Evolutionary conservation across 768 basidiomycete genomes (phyloP).

Genomic region (Mycena filopes): DNA sequence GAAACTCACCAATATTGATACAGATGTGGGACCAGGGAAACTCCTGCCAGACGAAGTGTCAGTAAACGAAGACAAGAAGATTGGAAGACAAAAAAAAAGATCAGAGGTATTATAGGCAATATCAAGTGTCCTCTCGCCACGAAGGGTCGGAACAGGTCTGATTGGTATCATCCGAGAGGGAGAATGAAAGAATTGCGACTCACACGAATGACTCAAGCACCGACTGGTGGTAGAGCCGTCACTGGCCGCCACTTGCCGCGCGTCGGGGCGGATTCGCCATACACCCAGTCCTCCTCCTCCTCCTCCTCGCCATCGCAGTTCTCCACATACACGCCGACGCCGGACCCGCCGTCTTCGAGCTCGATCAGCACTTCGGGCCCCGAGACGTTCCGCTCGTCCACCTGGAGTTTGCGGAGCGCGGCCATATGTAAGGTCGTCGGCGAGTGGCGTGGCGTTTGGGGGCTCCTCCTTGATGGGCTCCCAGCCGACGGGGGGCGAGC

Average conservation of each 20-base stretch:
- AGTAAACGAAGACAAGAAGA: slow-evolving; percentile 1
- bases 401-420: slow-evolving; percentile 54
- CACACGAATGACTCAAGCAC: slow-evolving; percentile 62
- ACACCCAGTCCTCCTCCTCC: slow-evolving; percentile 70
- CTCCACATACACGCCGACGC: slow-evolving; percentile 84
- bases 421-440: slow-evolving; percentile 29
- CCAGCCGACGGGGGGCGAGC: slow-evolving; percentile 98
- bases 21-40: slow-evolving; percentile 37
- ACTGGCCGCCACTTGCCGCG: slow-evolving; percentile 60
- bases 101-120: slow-evolving; percentile 67
- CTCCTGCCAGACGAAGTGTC: slow-evolving; percentile 10
- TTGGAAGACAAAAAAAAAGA: slow-evolving; percentile 16
- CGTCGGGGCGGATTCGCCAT: slow-evolving; percentile 65
- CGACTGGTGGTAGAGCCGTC: slow-evolving; percentile 70
- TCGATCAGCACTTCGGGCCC: slow-evolving; percentile 70
- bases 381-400: slow-evolving; percentile 53
- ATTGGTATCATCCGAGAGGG: slow-evolving; percentile 67
- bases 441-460: slow-evolving; percentile 26
- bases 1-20: slow-evolving; percentile 27
- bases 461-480: slow-evolving; percentile 66
- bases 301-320: slow-evolving; percentile 63
- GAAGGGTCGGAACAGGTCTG: slow-evolving; percentile 77
- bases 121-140: slow-evolving; percentile 60
- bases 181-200: slow-evolving; percentile 30
- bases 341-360: slow-evolving; percentile 69